phyloP scores from a whole-genome alignment of 2,329 filamentous ascomycete species.

The Fonsecaea nubica region DNA sequence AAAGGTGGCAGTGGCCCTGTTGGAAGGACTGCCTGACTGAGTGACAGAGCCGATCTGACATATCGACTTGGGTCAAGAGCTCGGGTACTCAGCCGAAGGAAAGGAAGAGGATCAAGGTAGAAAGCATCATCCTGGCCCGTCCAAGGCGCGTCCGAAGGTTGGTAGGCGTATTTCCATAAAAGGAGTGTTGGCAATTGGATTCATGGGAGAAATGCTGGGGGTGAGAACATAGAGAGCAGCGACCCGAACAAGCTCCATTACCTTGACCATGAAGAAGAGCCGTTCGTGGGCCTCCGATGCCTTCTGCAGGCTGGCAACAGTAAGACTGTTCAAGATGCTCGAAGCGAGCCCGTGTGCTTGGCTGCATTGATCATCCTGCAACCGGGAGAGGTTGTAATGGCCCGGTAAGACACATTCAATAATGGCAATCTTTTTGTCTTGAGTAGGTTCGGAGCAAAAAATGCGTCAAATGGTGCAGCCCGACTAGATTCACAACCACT shows the following conservation, averaged over 20 bases:
- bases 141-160: neutral
- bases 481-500: neutral
- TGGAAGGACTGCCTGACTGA: neutral
- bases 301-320: neutral
- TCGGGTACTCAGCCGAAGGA: neutral
- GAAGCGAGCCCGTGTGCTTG: constrained; percentile 2
- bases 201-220: neutral
- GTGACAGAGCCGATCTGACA: neutral
- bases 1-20: neutral
- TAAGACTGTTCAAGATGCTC: constrained; percentile 4
- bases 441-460: neutral
- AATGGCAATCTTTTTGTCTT: neutral
- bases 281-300: neutral
- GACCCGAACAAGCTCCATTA: neutral
- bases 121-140: neutral
- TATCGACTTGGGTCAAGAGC: neutral
- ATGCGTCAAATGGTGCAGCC: neutral
- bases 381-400: neutral
- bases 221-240: neutral
- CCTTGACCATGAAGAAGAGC: neutral
- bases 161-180: neutral
- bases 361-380: neutral
- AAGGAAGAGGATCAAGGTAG: neutral
- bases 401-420: neutral
- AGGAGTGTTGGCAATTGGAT: neutral